These are phyloP conservation scores for Colletotrichum gloeosporioides DNA, from an alignment of 2,329 filamentous ascomycete genomes.

Conservation along the genomic window DNA sequence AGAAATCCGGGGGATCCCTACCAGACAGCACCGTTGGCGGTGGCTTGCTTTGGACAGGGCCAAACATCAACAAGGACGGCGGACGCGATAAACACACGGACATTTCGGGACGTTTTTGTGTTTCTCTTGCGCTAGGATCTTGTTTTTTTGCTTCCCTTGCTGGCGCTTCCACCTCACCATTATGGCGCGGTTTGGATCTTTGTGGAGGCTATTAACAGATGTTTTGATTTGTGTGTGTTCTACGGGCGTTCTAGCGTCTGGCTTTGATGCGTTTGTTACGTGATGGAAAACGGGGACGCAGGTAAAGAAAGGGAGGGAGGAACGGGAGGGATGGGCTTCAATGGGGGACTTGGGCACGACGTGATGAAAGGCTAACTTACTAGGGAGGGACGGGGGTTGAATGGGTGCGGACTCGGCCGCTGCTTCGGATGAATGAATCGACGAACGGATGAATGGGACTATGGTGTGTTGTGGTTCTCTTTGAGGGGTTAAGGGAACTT, in stretches of 20 bases:
- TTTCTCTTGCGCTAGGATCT: neutral
- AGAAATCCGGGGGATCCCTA: neutral
- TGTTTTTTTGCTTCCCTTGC: neutral
- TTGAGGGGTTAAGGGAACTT: neutral
- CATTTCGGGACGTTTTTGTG: neutral
- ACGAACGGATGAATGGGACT: neutral
- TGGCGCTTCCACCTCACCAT: neutral
- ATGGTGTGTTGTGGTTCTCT: neutral
- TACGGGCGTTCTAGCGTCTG: neutral
- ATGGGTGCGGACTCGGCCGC: neutral
- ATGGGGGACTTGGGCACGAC: neutral
- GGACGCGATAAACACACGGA: neutral
- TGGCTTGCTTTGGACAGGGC: neutral
- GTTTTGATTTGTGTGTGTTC: neutral
- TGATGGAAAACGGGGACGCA: neutral
- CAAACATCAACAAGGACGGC: neutral
- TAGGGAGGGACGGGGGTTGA: neutral
- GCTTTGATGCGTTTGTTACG: neutral
- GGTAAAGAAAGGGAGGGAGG: neutral
- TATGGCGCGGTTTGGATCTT: neutral
- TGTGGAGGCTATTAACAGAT: neutral
- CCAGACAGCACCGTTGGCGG: neutral
- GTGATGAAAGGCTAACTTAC: neutral
- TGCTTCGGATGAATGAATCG: neutral
- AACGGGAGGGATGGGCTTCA: neutral